Evolutionary conservation across 2,329 filamentous ascomycete species (phyloP).

Genomic region (Ophiognomonia clavigignenti-juglandacearum): DNA sequence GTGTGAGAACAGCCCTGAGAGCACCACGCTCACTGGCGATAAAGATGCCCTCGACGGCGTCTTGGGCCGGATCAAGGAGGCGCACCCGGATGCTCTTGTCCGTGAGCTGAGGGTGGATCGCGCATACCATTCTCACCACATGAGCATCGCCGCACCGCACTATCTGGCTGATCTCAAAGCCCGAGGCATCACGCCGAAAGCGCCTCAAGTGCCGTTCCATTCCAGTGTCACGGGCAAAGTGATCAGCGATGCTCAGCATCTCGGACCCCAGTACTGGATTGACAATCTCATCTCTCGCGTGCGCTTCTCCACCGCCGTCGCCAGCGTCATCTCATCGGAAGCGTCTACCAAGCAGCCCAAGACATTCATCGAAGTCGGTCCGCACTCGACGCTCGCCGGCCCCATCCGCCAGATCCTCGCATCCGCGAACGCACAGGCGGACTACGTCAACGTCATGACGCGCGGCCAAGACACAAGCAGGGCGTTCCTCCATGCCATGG

Average conservation of each 20-base stretch:
- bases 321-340: neutral
- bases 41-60: constrained; percentile 13
- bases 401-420: constrained; percentile 11
- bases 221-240: neutral
- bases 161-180: too few species aligned
- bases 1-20: constrained; percentile 5
- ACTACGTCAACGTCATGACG: constrained; percentile 6
- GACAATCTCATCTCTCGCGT: neutral
- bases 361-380: constrained; percentile 14
- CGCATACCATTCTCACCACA: constrained; percentile 12
- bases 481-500: neutral
- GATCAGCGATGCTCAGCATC: neutral
- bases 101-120: constrained; percentile 4
- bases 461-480: constrained; percentile 11
- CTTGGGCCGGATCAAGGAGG: neutral
- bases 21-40: constrained; percentile 7
- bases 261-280: neutral
- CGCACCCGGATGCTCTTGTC: neutral
- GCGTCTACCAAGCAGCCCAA: neutral
- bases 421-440: neutral
- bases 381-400: constrained; percentile 11
- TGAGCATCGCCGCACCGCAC: too few species aligned
- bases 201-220: neutral
- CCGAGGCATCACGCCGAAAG: constrained; percentile 16
- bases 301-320: constrained; percentile 14